Percentiles rank a stretch among this genome's conserved stretches.
Evolutionary conservation across 2,329 filamentous ascomycete genomes (phyloP).

Genomic region (Aspergillus unguis): DNA sequence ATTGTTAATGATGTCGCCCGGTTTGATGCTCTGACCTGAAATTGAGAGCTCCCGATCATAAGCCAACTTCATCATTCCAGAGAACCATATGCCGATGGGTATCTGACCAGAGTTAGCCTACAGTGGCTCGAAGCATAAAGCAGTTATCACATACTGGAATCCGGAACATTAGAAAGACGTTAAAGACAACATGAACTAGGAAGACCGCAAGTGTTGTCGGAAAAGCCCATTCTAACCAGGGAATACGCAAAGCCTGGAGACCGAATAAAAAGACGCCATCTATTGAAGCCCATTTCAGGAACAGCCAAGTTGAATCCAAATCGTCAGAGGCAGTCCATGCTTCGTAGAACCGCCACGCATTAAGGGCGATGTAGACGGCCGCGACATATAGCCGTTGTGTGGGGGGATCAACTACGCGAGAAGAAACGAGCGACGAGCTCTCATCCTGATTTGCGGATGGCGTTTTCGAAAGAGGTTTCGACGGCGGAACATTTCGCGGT

Average conservation of each 20-base stretch:
- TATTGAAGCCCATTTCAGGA: slow-evolving; percentile 88
- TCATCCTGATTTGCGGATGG: slow-evolving; percentile 21
- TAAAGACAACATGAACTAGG: slow-evolving; percentile 65
- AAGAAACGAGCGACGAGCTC: slow-evolving; percentile 68
- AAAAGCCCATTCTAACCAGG: slow-evolving; percentile 91
- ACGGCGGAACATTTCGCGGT: slow-evolving; percentile 22
- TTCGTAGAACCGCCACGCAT: slow-evolving; percentile 84
- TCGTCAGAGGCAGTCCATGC: slow-evolving; percentile 77
- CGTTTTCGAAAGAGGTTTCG: slow-evolving; percentile 24
- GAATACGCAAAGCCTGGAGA: slow-evolving; percentile 82
- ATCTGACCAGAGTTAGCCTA: slow-evolving; percentile 47
- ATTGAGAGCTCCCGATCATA: slow-evolving; percentile 92
- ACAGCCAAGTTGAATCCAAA: slow-evolving; percentile 81
- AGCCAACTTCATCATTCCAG: slow-evolving; percentile 71
- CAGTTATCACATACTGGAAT: slow-evolving; percentile 61
- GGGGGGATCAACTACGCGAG: slow-evolving; percentile 79
- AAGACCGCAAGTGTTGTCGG: slow-evolving; percentile 69
- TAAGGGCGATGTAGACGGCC: slow-evolving; percentile 70
- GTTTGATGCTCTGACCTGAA: slow-evolving; percentile 88
- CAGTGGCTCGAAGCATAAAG: slow-evolving; percentile 7
- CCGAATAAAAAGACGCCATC: slow-evolving; percentile 86
- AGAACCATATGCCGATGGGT: slow-evolving; percentile 69
- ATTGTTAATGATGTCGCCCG: slow-evolving; percentile 83
- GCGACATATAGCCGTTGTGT: slow-evolving; percentile 85
- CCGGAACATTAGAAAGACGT: slow-evolving; percentile 90